Evolutionary conservation across 805 yeast genomes (phyloP).

Genomic region (Saturnispora quitensis): DNA sequence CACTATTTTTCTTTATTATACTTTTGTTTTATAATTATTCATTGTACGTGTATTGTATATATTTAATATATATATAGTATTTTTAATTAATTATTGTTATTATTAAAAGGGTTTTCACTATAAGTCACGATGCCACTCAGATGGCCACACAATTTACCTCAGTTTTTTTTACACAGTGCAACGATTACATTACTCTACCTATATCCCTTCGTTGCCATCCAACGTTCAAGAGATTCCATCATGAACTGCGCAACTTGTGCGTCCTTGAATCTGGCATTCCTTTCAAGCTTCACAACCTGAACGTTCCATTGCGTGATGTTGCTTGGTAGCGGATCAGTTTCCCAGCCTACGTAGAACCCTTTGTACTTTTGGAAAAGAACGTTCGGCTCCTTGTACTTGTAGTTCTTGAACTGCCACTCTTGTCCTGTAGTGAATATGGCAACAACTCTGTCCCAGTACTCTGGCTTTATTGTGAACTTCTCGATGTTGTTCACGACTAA

Average conservation of each 20-base stretch:
- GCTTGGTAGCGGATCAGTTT: slow-evolving; percentile 72
- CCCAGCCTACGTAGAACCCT: slow-evolving; percentile 71
- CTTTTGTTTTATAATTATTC: slow-evolving; percentile 2
- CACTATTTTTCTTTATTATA: neutral
- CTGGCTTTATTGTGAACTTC: slow-evolving; percentile 81
- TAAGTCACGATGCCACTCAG: too few relatives aligned
- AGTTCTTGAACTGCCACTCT: slow-evolving; percentile 89
- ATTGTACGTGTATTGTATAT: neutral
- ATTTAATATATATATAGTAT: slow-evolving; percentile 2
- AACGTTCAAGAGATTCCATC: slow-evolving; percentile 77
- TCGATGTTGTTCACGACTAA: slow-evolving; percentile 85
- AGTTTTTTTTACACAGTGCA: neutral
- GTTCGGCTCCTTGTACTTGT: slow-evolving; percentile 76
- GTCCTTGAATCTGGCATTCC: slow-evolving; percentile 78
- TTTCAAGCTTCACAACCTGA: slow-evolving; percentile 64
- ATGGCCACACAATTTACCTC: too few relatives aligned
- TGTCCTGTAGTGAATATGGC: slow-evolving; percentile 97
- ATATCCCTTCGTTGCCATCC: slow-evolving; percentile 60
- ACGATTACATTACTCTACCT: slow-evolving; percentile 13
- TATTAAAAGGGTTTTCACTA: neutral
- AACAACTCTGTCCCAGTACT: slow-evolving; percentile 95
- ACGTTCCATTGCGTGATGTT: slow-evolving; percentile 85
- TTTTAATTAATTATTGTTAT: neutral
- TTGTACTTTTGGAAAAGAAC: slow-evolving; percentile 71
- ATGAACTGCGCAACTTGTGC: slow-evolving; percentile 75